Evolutionary conservation across 1,284 basidiomycete species (phyloP).

Genomic region (Porodaedalea pini): DNA sequence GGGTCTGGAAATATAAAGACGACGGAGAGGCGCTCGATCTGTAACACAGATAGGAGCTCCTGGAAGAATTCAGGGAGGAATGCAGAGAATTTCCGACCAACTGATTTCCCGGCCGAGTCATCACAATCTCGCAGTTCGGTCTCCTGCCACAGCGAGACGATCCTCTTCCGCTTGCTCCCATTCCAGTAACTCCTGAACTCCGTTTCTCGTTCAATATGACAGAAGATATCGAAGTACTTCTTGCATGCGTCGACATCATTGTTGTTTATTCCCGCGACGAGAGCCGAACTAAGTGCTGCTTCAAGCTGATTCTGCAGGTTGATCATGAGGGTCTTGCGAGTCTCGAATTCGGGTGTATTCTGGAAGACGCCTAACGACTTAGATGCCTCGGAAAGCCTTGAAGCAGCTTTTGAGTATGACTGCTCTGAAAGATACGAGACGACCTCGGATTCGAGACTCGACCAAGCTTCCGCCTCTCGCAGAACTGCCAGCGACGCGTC

Average conservation of each 20-base stretch:
- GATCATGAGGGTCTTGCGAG: conserved; percentile 76
- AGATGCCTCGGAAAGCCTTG: conserved; percentile 81
- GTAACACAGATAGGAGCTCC: conserved; percentile 62
- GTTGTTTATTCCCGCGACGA: conserved; percentile 77
- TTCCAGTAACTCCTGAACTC: conserved; percentile 95
- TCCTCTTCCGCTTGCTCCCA: conserved; percentile 63
- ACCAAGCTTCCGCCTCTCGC: conserved; percentile 92
- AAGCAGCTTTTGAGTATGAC: conserved; percentile 82
- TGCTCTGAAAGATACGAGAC: conserved; percentile 75
- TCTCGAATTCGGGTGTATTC: conserved; percentile 85
- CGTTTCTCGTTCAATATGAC: conserved; percentile 81
- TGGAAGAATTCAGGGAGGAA: conserved; percentile 77
- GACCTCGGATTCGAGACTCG: conserved; percentile 87
- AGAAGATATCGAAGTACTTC: conserved; percentile 82
- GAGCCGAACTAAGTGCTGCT: conserved; percentile 79
- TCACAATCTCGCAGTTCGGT: conserved; percentile 50
- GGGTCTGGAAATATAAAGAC: conserved; percentile 82
- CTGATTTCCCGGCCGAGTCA: conserved; percentile 27
- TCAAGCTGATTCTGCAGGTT: conserved; percentile 93
- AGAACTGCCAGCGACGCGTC: conserved; percentile 81
- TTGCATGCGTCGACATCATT: conserved; percentile 72
- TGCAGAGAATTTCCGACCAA: conserved; percentile 43
- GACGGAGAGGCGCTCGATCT: conserved; percentile 70
- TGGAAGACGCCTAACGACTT: conserved; percentile 88
- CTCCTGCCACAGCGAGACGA: conserved; percentile 70